Evolutionary conservation across 768 basidiomycete species (phyloP).

Genomic region (Mycena rebaudengoi): DNA sequence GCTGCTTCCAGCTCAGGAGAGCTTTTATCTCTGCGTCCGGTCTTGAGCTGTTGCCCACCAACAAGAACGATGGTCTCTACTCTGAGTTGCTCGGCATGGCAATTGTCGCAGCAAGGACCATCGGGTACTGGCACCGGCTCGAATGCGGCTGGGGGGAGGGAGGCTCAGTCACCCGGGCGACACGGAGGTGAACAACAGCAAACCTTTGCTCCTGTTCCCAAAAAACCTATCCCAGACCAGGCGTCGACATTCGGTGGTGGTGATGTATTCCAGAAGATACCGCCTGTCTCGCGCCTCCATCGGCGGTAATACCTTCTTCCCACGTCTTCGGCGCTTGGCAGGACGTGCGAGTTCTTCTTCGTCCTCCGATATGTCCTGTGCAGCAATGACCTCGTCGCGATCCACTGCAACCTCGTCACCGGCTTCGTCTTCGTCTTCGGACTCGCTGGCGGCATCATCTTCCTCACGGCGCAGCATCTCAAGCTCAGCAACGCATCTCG

Average conservation of each 20-base stretch:
- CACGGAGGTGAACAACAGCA: background rate
- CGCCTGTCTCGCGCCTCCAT: slow-evolving; percentile 4
- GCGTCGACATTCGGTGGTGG: slow-evolving; percentile 8
- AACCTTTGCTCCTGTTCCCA: slow-evolving; percentile 10
- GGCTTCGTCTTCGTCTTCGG: background rate
- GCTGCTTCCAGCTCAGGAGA: slow-evolving; percentile 5
- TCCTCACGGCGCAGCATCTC: background rate
- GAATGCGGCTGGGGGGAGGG: too few species aligned
- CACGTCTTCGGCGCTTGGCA: background rate
- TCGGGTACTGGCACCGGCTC: background rate
- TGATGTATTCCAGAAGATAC: slow-evolving; percentile 13
- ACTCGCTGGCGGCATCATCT: background rate
- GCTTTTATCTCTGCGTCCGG: slow-evolving; percentile 6
- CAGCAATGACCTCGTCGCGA: background rate
- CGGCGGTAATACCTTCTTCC: background rate
- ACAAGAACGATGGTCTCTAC: background rate
- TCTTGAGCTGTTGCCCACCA: background rate
- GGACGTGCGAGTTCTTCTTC: background rate
- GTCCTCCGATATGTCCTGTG: background rate
- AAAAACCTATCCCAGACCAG: slow-evolving; percentile 10
- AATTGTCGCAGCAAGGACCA: slow-evolving; percentile 16
- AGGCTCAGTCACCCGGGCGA: too few species aligned
- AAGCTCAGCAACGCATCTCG: slow-evolving; percentile 1
- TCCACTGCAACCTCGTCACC: background rate
- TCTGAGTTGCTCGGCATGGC: background rate